phyloP scores from a whole-genome alignment of 2,329 filamentous ascomycete genomes.

The Atkinsonella hypoxylon region DNA sequence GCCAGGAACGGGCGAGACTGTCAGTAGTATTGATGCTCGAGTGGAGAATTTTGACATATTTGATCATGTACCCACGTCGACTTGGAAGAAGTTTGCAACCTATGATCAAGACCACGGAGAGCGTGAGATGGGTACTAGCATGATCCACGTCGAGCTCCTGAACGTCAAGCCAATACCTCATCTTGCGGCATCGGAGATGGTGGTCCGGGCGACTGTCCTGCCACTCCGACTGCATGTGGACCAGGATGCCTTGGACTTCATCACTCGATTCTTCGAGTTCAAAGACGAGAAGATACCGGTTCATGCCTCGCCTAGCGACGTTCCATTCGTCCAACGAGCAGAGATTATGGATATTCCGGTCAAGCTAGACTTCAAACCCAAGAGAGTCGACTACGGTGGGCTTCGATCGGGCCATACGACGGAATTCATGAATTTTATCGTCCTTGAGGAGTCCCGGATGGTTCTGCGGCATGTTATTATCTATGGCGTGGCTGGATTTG shows the following conservation, averaged over 20 bases:
- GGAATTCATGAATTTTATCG: slow-evolving; percentile 98
- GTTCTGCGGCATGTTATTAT: slow-evolving; percentile 80
- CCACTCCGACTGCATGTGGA: slow-evolving; percentile 89
- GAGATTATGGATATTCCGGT: slow-evolving; percentile 77
- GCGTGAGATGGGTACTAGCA: slow-evolving; percentile 73
- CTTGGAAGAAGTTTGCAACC: slow-evolving; percentile 96
- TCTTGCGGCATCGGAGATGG: slow-evolving; percentile 78
- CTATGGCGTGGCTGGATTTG: slow-evolving; percentile 84
- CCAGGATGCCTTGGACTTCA: slow-evolving; percentile 93
- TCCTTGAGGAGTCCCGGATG: slow-evolving; percentile 80
- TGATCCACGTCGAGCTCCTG: slow-evolving; percentile 81
- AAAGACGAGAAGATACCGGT: slow-evolving; percentile 59
- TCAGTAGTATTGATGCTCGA: slow-evolving; percentile 77
- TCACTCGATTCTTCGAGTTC: slow-evolving; percentile 96
- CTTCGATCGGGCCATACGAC: slow-evolving; percentile 87
- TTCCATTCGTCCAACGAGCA: slow-evolving; percentile 79
- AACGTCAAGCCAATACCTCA: slow-evolving; percentile 79
- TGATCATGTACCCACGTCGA: slow-evolving; percentile 87
- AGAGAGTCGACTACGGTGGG: slow-evolving; percentile 90
- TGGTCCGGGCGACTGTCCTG: slow-evolving; percentile 66
- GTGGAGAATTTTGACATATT: slow-evolving; percentile 80
- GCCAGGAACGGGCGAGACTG: slow-evolving; percentile 62
- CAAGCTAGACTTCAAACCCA: slow-evolving; percentile 90
- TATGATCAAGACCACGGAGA: slow-evolving; percentile 83
- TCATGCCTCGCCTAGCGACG: slow-evolving; percentile 51